Conservation (phyloP, 257 asterid genomes). For the Ophiorrhiza pumila region DNA sequence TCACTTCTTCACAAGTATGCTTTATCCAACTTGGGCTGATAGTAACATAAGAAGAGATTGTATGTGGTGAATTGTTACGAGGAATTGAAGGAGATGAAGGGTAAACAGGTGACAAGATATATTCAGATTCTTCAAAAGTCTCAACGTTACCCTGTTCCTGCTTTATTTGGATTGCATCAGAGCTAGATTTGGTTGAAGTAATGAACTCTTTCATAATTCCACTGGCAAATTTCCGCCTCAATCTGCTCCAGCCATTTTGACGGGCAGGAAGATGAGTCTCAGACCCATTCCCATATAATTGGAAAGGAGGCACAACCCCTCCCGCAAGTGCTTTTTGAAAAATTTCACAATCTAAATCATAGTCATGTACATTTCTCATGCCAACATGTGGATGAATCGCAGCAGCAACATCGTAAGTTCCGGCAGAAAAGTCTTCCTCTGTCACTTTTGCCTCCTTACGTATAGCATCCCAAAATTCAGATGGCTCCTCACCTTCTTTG, state of each 20-base stretch:
- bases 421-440: conserved; percentile 18
- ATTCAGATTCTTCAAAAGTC: conserved; percentile 31
- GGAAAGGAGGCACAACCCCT: conserved; percentile 76
- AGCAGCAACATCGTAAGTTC: conserved; percentile 13
- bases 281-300: conserved; percentile 48
- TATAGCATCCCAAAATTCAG: conserved; percentile 73
- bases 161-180: conserved; percentile 16
- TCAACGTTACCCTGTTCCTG: conserved; percentile 29
- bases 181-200: conserved; percentile 39
- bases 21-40: conserved; percentile 40
- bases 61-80: conserved; percentile 40
- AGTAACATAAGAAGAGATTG: conserved; percentile 43
- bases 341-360: conserved; percentile 73
- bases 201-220: conserved; percentile 47
- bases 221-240: conserved; percentile 48
- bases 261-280: conserved; percentile 68
- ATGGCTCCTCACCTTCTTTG: conserved; percentile 70
- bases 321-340: conserved; percentile 63
- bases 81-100: conserved; percentile 39
- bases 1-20: conserved; percentile 33
- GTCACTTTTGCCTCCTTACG: conserved; percentile 22
- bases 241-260: conserved; percentile 68
- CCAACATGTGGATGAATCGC: conserved; percentile 13
- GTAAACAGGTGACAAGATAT: conserved; percentile 27
- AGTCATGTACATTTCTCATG: conserved; percentile 48